Conservation (phyloP, 1,139 yeast species). For the Candida neerlandica region DNA sequence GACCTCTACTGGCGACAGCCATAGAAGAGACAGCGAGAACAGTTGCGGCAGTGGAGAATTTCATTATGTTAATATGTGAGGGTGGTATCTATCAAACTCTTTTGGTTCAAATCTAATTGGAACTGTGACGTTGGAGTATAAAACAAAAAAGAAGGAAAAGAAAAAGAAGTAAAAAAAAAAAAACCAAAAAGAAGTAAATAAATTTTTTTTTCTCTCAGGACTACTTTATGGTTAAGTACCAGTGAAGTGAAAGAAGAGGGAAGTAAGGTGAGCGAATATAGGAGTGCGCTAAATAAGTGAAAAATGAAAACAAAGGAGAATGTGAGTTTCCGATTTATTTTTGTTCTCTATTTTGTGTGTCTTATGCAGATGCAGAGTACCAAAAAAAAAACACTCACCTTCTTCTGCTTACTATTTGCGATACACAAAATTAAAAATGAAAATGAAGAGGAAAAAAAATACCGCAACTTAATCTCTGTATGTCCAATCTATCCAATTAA, state of each 20-base stretch:
- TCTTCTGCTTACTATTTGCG: no score
- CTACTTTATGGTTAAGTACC: not conserved
- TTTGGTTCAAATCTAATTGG: not conserved
- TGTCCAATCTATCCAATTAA: no score
- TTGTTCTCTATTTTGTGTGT: no score
- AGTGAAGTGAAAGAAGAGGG: no score
- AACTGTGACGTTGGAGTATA: no score
- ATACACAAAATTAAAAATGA: no score
- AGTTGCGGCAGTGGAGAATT: conserved; percentile 13
- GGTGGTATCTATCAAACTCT: not conserved
- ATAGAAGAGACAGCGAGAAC: conserved; percentile 13
- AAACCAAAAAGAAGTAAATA: not conserved
- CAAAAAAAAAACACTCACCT: no score
- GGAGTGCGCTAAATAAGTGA: not conserved
- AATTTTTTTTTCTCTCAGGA: not conserved
- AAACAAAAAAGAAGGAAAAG: not conserved
- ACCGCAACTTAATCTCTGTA: no score
- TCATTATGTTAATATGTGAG: conserved; percentile 9
- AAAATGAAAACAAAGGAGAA: not conserved
- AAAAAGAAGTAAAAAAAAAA: not conserved
- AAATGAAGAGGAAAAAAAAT: not conserved
- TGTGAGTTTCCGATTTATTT: not conserved
- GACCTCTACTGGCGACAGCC: conserved; percentile 13
- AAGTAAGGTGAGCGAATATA: not conserved
- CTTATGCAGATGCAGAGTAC: no score